Evolutionary conservation across 139 green algal genomes (phyloP).

Genomic region (Chlamydomonas sphaeroides): DNA sequence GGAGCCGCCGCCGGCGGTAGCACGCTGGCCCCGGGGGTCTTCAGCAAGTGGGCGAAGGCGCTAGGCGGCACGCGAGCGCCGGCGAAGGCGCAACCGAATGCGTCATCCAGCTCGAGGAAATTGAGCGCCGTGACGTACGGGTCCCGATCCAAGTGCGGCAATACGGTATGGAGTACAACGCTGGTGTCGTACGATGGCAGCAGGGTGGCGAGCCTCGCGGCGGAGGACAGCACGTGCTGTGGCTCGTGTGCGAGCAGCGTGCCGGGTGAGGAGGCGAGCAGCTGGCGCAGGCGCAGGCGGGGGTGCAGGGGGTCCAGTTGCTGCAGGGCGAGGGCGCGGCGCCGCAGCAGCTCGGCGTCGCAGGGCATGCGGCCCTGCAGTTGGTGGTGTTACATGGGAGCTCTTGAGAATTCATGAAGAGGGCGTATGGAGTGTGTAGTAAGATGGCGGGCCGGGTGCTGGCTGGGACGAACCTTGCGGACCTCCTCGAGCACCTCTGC

Average conservation of each 20-base stretch:
- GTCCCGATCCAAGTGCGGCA: constrained; percentile 22
- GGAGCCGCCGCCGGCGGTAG: too few species aligned
- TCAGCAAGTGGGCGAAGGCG: constrained; percentile 21
- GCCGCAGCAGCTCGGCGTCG: constrained; percentile 8
- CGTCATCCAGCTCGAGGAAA: constrained; percentile 2
- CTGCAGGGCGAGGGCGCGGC: not conserved
- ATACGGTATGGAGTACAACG: constrained; percentile 1
- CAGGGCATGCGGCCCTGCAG: constrained; percentile 19
- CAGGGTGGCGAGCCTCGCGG: not conserved
- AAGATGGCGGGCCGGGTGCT: not conserved
- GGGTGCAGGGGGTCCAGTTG: constrained; percentile 10
- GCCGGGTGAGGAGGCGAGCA: not conserved
- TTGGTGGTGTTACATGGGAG: not conserved
- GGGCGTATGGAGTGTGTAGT: not conserved
- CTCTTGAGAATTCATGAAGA: not conserved
- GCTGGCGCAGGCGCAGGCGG: constrained; percentile 12
- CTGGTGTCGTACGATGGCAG: constrained; percentile 21
- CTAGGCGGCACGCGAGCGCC: constrained; percentile 35
- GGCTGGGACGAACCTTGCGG: not conserved
- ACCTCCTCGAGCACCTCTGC: constrained; percentile 5
- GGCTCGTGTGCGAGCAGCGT: not conserved
- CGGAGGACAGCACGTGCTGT: not conserved
- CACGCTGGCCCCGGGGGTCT: not conserved
- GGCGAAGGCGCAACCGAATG: constrained; percentile 7
- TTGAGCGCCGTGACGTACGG: not conserved